Evolutionary conservation across 2,329 filamentous ascomycete genomes (phyloP).

Genomic region (Fusarium armeniacum): DNA sequence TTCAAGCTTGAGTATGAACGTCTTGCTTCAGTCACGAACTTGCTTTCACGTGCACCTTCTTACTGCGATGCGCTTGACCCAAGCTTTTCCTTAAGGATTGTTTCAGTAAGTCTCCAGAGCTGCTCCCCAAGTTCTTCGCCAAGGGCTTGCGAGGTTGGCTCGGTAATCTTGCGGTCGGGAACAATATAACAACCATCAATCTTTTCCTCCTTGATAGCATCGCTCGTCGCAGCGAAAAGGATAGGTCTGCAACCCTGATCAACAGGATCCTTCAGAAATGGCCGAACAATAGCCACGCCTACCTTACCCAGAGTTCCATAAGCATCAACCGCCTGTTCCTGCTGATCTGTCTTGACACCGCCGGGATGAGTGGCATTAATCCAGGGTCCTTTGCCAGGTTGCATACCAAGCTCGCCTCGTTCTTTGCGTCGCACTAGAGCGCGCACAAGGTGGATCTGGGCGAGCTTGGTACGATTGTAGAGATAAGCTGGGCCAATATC

Average conservation of each 20-base stretch:
- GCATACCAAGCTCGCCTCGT: constrained; percentile 3
- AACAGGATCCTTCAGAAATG: constrained; percentile 16
- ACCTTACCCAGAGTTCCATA: constrained; percentile 19
- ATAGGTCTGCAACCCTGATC: constrained; percentile 17
- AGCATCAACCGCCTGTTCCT: constrained; percentile 11
- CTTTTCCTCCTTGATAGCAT: constrained; percentile 1
- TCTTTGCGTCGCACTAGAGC: constrained; percentile 4
- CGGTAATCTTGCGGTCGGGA: constrained; percentile 8
- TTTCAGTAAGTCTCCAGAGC: constrained; percentile 6
- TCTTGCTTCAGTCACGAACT: too few species aligned
- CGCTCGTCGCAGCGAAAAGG: constrained; percentile 17
- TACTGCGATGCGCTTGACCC: neutral
- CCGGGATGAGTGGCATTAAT: constrained; percentile 26
- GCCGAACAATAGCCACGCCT: constrained; percentile 2
- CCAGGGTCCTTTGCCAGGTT: constrained; percentile 12
- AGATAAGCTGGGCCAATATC: constrained; percentile 9
- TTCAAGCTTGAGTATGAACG: too few species aligned
- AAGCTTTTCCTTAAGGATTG: neutral
- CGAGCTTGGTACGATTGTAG: constrained; percentile 15
- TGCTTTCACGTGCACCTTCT: too few species aligned
- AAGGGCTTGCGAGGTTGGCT: constrained; percentile 9
- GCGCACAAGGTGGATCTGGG: constrained; percentile 4
- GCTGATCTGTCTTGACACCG: constrained; percentile 17
- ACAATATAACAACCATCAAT: constrained; percentile 18
- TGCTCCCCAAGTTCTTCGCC: constrained; percentile 8